Conservation (phyloP, 1,139 yeast genomes). For the Blastobotrys serpentis region DNA sequence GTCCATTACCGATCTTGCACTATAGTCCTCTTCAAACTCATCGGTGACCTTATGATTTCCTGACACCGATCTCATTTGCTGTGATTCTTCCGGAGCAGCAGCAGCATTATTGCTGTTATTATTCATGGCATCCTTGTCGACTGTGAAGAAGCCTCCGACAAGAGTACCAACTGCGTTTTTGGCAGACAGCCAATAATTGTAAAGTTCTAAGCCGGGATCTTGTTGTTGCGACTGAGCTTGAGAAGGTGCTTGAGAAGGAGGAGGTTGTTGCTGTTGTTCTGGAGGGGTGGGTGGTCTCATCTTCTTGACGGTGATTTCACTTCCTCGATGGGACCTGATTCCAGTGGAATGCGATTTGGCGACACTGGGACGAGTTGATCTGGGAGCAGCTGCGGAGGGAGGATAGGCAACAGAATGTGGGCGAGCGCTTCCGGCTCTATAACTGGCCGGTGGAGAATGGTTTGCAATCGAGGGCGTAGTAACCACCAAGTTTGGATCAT, state of each 20-base stretch:
- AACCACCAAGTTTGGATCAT: slow-evolving; percentile 4
- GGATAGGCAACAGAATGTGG: neutral
- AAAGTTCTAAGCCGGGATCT: slow-evolving; percentile 15
- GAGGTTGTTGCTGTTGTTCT: slow-evolving; percentile 8
- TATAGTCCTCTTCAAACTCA: slow-evolving; percentile 5
- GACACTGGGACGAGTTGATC: neutral
- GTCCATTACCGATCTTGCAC: slow-evolving; percentile 11
- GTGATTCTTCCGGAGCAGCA: too few relatives aligned
- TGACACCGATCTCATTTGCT: slow-evolving; percentile 1
- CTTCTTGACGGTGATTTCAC: neutral
- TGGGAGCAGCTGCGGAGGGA: neutral
- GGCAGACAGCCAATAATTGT: slow-evolving; percentile 19
- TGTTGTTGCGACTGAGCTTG: neutral
- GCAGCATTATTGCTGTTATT: neutral
- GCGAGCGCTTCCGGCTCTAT: neutral
- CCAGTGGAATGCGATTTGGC: neutral
- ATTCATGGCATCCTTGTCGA: neutral
- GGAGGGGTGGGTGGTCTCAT: slow-evolving; percentile 4
- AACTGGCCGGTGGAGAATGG: neutral
- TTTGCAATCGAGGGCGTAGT: neutral
- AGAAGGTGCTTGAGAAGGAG: slow-evolving; percentile 1
- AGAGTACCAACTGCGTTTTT: slow-evolving; percentile 14
- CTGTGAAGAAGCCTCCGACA: slow-evolving; percentile 7
- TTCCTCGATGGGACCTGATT: neutral
- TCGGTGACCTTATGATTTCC: slow-evolving; percentile 8